Percentiles rank a stretch among this genome's conserved stretches.
Conservation (phyloP, 2,329 filamentous ascomycete genomes). For the Talaromyces sp. region DNA sequence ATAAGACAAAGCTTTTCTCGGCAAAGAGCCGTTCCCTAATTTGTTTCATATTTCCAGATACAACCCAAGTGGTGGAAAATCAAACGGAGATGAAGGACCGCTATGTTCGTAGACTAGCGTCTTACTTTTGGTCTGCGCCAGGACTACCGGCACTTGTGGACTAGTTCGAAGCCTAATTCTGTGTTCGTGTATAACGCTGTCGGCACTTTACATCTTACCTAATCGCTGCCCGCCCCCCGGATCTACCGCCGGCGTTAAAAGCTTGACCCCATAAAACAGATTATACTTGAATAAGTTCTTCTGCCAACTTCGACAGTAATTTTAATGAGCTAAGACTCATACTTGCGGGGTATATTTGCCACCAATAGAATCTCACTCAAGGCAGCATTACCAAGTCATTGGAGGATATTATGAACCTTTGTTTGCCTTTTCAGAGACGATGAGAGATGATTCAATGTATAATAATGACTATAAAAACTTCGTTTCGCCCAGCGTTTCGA, state of each 20-base stretch:
- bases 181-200: not conserved
- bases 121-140: not conserved
- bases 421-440: not conserved
- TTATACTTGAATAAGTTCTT: not conserved
- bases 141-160: not conserved
- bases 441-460: not conserved
- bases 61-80: constrained; percentile 1
- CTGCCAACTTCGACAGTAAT: not conserved
- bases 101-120: not conserved
- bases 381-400: not conserved
- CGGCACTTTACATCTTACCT: not conserved
- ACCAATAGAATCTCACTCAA: not conserved
- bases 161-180: not conserved
- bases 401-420: not conserved
- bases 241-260: not conserved
- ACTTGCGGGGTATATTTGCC: not conserved
- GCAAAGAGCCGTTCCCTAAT: not conserved
- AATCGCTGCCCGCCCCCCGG: not conserved
- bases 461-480: not conserved
- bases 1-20: not conserved
- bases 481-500: too few relatives aligned
- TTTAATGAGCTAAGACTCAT: not conserved
- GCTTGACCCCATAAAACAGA: not conserved
- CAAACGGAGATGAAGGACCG: not conserved
- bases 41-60: not conserved